Conservation (phyloP, 2,329 filamentous ascomycete species). For the Parascedosporium putredinis region DNA sequence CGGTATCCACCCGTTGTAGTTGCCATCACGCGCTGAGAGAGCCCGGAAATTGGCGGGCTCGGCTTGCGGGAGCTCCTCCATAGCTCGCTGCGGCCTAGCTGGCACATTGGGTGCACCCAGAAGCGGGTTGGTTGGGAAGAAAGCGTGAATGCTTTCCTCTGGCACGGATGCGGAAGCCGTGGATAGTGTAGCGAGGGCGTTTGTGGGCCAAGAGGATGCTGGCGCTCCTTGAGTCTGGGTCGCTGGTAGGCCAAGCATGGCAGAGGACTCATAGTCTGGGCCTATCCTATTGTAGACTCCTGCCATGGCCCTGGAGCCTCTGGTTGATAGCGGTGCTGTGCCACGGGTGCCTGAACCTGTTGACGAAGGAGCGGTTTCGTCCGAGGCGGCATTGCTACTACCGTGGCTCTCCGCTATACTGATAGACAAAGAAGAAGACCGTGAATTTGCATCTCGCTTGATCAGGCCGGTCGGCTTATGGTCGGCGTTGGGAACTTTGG, state of each 20-base stretch:
- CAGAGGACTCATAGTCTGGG: neutral
- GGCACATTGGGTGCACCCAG: neutral
- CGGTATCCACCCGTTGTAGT: constrained; percentile 1
- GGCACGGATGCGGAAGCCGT: neutral
- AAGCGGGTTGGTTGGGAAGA: neutral
- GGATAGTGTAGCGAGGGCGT: neutral
- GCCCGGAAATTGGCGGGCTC: neutral
- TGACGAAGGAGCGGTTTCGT: neutral
- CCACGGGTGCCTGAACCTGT: neutral
- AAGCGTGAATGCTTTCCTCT: neutral
- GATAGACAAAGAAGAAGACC: neutral
- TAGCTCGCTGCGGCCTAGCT: neutral
- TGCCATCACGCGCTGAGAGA: neutral
- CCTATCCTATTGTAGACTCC: neutral
- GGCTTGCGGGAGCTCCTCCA: neutral
- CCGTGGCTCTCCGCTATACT: neutral
- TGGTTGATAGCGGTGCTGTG: neutral
- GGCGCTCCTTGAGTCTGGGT: neutral
- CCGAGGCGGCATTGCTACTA: neutral
- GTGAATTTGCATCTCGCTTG: neutral
- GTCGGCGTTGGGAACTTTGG: neutral
- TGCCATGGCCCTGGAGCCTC: neutral
- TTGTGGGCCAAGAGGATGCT: neutral
- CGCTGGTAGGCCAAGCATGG: neutral
- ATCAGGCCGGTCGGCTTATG: neutral